These are phyloP conservation scores for Thraustochytrium sp. DNA, from an alignment of 352 stramenopile species.

Conservation along the genomic window DNA sequence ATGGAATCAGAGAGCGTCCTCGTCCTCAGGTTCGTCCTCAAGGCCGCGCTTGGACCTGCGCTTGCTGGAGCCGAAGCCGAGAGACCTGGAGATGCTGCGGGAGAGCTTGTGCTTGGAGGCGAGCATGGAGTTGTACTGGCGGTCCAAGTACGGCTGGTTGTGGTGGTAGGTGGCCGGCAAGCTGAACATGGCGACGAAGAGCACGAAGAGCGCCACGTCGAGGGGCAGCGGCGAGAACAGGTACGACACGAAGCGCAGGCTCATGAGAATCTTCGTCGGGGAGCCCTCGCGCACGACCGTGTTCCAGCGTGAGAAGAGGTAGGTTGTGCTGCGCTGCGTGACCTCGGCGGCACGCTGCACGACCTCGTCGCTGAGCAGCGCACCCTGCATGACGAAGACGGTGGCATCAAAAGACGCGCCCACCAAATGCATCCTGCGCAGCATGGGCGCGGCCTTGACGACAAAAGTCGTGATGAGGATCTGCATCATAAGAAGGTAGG, in stretches of 20 bases:
- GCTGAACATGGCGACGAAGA: conserved; percentile 25
- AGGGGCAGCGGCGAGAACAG: conserved; percentile 35
- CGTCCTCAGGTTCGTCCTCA: too few relatives aligned
- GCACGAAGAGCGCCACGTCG: conserved; percentile 27
- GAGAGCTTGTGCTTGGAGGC: background rate
- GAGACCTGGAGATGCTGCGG: background rate
- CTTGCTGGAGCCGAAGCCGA: background rate
- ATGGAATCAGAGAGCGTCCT: background rate
- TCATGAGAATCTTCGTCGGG: conserved; percentile 16
- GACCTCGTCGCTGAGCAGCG: conserved; percentile 19
- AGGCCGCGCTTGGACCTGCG: background rate
- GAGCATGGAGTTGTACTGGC: conserved; percentile 1
- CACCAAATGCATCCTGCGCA: conserved; percentile 31
- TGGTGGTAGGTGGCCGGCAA: conserved; percentile 34
- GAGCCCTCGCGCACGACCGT: conserved; percentile 37
- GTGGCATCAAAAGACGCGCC: conserved; percentile 30
- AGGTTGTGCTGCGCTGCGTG: background rate
- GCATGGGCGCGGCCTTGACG: conserved; percentile 13
- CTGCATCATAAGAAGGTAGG: conserved; percentile 40
- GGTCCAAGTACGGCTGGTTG: conserved; percentile 21
- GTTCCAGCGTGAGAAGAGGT: conserved; percentile 24
- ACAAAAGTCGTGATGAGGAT: conserved; percentile 42
- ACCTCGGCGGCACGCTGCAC: conserved; percentile 2
- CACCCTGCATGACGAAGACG: conserved; percentile 17
- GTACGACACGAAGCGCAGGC: conserved; percentile 32